These are phyloP conservation scores for Boletus huronensis DNA, from an alignment of 768 basidiomycete species.

Conservation along the genomic window DNA sequence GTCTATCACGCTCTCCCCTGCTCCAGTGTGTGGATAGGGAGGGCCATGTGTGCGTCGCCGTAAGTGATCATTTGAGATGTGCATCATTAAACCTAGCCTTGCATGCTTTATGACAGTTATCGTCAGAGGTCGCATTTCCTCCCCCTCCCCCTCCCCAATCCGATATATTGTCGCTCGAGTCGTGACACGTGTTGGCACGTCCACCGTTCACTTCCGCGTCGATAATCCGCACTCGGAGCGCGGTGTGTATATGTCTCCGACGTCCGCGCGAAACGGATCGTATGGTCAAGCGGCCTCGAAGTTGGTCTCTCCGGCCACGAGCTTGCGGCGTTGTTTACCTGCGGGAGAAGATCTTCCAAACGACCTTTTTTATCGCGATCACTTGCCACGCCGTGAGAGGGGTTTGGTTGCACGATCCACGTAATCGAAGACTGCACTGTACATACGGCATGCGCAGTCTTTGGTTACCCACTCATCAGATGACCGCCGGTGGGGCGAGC, in stretches of 20 bases:
- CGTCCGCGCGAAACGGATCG: conserved; percentile 12
- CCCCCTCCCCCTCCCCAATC: neutral
- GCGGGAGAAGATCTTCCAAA: neutral
- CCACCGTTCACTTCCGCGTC: conserved; percentile 16
- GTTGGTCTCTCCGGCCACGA: neutral
- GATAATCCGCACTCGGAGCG: conserved; percentile 12
- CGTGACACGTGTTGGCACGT: conserved; percentile 14
- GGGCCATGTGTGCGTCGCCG: neutral
- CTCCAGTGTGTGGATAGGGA: neutral
- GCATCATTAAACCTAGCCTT: conserved; percentile 12
- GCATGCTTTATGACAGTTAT: neutral
- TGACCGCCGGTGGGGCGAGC: neutral
- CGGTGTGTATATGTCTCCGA: neutral
- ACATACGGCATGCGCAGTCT: neutral
- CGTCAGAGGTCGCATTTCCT: neutral
- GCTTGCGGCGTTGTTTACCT: neutral
- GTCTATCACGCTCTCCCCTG: neutral
- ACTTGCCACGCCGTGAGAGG: neutral
- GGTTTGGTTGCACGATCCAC: neutral
- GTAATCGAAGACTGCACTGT: conserved; percentile 17
- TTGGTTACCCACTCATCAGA: conserved; percentile 3
- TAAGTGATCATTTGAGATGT: neutral
- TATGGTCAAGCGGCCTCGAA: neutral
- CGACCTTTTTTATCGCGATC: conserved; percentile 3
- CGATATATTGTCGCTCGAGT: neutral